Conservation (phyloP, 805 yeast species). For the Suhomyces pyralidae region DNA sequence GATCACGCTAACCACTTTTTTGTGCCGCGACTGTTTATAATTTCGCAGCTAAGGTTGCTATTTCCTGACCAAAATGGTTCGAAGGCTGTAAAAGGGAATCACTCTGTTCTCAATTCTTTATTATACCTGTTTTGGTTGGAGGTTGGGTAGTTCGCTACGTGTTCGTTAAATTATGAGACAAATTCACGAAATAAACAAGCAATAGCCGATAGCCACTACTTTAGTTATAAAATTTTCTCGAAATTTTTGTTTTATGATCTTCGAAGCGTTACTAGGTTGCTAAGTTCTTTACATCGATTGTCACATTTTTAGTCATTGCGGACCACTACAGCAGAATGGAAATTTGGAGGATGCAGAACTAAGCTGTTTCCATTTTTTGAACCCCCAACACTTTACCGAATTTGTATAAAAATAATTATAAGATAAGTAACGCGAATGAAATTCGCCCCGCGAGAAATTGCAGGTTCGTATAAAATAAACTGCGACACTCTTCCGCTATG, state of each 20-base stretch:
- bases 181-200: neutral
- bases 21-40: neutral
- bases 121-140: neutral
- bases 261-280: neutral
- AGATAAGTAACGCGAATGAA: neutral
- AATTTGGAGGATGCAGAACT: neutral
- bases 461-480: neutral
- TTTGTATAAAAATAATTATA: neutral
- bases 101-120: neutral
- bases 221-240: neutral
- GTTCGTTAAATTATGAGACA: neutral
- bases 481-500: neutral
- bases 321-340: neutral
- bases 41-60: neutral
- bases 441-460: neutral
- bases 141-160: neutral
- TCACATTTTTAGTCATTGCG: neutral
- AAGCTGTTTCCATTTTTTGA: neutral
- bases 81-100: neutral
- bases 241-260: neutral
- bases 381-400: neutral
- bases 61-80: neutral
- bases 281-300: neutral
- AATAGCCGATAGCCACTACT: neutral
- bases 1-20: neutral